Evolutionary conservation across 163 green algal species (phyloP).

Genomic region (Chlorella variabilis): DNA sequence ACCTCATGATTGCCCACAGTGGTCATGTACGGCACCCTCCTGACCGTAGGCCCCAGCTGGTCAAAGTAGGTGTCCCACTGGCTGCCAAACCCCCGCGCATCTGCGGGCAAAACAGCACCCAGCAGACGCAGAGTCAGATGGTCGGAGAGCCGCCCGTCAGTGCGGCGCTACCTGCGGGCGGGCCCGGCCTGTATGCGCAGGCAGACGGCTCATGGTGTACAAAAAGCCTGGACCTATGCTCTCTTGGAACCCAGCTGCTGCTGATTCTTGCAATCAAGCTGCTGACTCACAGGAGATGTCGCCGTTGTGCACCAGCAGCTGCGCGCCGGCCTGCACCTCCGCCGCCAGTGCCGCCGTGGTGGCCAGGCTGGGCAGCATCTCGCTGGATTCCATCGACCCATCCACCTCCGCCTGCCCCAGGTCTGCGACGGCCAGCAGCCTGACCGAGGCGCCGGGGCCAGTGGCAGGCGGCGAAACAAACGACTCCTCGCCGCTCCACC

Average conservation of each 20-base stretch:
- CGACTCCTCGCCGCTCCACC: constrained; percentile 54
- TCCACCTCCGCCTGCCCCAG: constrained; percentile 77
- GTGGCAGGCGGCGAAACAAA: constrained; percentile 59
- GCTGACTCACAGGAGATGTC: constrained; percentile 53
- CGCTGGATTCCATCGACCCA: constrained; percentile 48
- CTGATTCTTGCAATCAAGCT: too few relatives aligned
- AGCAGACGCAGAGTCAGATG: neutral
- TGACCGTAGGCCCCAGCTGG: constrained; percentile 70
- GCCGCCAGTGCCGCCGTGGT: constrained; percentile 55
- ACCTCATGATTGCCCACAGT: constrained; percentile 75
- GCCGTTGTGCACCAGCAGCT: constrained; percentile 66
- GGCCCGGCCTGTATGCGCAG: too few relatives aligned
- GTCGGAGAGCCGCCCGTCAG: neutral
- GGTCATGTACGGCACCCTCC: constrained; percentile 78
- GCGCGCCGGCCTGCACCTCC: constrained; percentile 41
- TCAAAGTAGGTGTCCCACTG: constrained; percentile 86
- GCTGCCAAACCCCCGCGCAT: constrained; percentile 59
- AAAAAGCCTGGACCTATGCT: too few relatives aligned
- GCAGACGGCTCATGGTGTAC: neutral
- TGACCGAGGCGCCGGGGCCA: constrained; percentile 53
- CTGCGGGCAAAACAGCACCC: neutral
- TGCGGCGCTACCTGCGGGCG: too few relatives aligned
- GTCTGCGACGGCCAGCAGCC: constrained; percentile 79
- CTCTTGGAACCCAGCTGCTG: too few relatives aligned
- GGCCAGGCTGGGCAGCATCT: constrained; percentile 44